phyloP scores from a whole-genome alignment of 495 filamentous ascomycete species.

The Aspergillus egyptiacus region DNA sequence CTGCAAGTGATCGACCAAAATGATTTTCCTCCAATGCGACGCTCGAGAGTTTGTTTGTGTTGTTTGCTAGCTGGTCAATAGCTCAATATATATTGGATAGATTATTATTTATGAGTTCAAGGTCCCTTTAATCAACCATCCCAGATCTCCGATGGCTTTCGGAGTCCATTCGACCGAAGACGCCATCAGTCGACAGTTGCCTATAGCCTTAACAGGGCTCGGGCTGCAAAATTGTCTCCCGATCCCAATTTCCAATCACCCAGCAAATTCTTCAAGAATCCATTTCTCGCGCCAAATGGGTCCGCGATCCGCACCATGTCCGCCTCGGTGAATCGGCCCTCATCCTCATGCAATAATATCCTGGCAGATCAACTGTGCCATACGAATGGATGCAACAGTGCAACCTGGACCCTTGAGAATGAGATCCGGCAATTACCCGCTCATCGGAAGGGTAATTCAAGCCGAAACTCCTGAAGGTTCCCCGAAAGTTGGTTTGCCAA shows the following conservation, averaged over 20 bases:
- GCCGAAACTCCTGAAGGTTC: background rate
- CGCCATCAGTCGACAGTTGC: background rate
- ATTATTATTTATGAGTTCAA: background rate
- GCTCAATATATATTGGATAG: no score
- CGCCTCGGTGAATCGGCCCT: no score
- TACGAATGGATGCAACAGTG: no score
- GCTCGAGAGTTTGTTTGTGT: background rate
- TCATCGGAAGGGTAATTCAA: slow-evolving; percentile 12
- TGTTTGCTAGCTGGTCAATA: background rate
- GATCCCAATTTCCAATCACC: background rate
- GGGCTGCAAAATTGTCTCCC: no score
- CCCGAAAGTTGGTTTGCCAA: no score
- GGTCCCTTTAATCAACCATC: background rate
- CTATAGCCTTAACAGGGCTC: no score
- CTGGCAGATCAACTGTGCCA: no score
- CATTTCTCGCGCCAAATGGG: background rate
- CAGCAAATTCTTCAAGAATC: background rate
- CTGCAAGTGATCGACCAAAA: slow-evolving; percentile 5
- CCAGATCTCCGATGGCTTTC: background rate
- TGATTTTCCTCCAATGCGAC: slow-evolving; percentile 8
- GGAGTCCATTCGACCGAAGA: slow-evolving; percentile 3
- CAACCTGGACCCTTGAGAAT: no score
- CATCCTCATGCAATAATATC: no score
- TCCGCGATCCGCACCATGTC: background rate
- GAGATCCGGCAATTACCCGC: slow-evolving; percentile 18